Evolutionary conservation across 305 asterid species (phyloP).

Genomic region (Ilex paraguariensis): DNA sequence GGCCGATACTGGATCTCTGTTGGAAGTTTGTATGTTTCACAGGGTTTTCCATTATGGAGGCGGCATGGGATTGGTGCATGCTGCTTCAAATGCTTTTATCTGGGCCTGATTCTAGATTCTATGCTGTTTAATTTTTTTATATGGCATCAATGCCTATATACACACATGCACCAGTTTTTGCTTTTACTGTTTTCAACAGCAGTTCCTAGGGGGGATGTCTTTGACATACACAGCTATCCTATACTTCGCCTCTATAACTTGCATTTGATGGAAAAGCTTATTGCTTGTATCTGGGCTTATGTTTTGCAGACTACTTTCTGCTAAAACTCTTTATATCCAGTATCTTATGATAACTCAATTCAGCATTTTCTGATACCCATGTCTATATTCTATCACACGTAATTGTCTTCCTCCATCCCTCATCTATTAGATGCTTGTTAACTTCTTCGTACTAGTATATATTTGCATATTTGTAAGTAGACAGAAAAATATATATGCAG

Average conservation of each 20-base stretch:
- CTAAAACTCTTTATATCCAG: neutral
- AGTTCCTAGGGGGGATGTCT: neutral
- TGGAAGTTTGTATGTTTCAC: slow-evolving; percentile 59
- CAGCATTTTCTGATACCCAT: too few species aligned
- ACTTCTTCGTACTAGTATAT: too few species aligned
- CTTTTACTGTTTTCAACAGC: slow-evolving; percentile 4
- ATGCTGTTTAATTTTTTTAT: slow-evolving; percentile 17
- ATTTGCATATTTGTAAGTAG: too few species aligned
- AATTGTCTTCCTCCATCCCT: too few species aligned
- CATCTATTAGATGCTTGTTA: too few species aligned
- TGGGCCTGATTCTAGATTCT: slow-evolving; percentile 33
- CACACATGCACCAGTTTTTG: slow-evolving; percentile 18
- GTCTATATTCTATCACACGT: too few species aligned
- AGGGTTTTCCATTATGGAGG: slow-evolving; percentile 49
- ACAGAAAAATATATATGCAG: too few species aligned
- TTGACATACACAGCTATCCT: too few species aligned
- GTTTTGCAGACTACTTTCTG: neutral
- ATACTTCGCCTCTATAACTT: neutral
- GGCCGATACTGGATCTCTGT: slow-evolving; percentile 66
- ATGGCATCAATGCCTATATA: slow-evolving; percentile 8
- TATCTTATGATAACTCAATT: too few species aligned
- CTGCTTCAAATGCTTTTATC: slow-evolving; percentile 24
- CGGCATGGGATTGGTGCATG: slow-evolving; percentile 48
- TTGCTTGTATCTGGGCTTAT: slow-evolving; percentile 9
- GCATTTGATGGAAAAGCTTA: neutral